phyloP scores from a whole-genome alignment of 2,329 filamentous ascomycete species.

The Arthrobotrys sinensis region DNA sequence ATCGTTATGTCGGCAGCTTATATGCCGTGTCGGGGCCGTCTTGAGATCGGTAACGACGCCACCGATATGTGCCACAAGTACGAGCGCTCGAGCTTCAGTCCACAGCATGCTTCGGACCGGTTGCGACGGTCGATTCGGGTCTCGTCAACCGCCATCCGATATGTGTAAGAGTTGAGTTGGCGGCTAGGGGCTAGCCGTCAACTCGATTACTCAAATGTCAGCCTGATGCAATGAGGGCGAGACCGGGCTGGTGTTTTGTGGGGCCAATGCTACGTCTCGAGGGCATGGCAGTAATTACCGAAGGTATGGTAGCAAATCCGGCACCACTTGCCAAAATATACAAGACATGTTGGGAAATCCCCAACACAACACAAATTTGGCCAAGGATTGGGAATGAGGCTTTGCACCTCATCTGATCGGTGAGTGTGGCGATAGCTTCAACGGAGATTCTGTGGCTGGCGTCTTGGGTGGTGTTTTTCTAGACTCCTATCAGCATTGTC shows the following conservation, averaged over 20 bases:
- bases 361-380: constrained; percentile 52
- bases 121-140: constrained; percentile 25
- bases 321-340: constrained; percentile 20
- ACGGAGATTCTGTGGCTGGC: constrained; percentile 36
- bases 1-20: not conserved
- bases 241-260: not conserved
- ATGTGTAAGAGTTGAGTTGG: constrained; percentile 14
- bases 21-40: constrained; percentile 10
- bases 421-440: constrained; percentile 26
- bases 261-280: constrained; percentile 10
- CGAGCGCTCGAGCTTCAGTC: not conserved
- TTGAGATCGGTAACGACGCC: not conserved
- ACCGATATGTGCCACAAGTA: constrained; percentile 7
- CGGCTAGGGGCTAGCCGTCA: constrained; percentile 10
- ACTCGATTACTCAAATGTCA: constrained; percentile 10
- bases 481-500: not conserved
- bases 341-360: constrained; percentile 43
- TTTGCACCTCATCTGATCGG: constrained; percentile 24
- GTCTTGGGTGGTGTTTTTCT: not conserved
- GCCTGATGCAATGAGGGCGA: constrained; percentile 4
- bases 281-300: constrained; percentile 33
- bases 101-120: constrained; percentile 41
- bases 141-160: constrained; percentile 36
- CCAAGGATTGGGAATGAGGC: constrained; percentile 38
- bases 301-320: constrained; percentile 5